phyloP scores from a whole-genome alignment of 331 rosid genomes.

The Telfairia occidentalis region DNA sequence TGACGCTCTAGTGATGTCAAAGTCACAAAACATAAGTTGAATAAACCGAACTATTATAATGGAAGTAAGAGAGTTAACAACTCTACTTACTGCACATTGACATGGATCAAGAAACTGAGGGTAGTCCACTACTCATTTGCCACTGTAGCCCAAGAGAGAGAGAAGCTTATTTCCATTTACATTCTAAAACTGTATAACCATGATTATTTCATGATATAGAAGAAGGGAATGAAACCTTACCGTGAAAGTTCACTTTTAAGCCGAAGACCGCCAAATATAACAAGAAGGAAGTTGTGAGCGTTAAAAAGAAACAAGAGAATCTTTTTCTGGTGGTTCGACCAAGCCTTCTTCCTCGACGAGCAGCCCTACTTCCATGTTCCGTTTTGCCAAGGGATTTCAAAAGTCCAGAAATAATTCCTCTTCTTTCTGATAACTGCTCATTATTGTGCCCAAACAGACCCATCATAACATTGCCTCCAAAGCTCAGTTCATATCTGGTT shows the following conservation, averaged over 20 bases:
- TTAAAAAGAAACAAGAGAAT: slow-evolving; percentile 36
- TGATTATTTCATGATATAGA: background rate
- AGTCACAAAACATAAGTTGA: background rate
- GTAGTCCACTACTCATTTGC: background rate
- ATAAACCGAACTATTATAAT: background rate
- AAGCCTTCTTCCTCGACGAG: slow-evolving; percentile 58
- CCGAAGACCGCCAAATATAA: slow-evolving; percentile 43
- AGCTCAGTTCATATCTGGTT: background rate
- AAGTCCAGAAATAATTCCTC: slow-evolving; percentile 20
- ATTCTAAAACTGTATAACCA: background rate
- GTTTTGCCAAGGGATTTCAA: background rate
- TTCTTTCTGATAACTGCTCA: slow-evolving; percentile 36
- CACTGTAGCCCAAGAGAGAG: background rate
- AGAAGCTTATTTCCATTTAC: background rate
- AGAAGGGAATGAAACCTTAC: slow-evolving; percentile 27
- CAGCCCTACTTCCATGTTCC: slow-evolving; percentile 9
- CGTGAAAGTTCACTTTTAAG: slow-evolving; percentile 41
- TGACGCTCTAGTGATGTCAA: background rate
- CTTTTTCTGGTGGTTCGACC: slow-evolving; percentile 43
- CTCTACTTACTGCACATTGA: background rate
- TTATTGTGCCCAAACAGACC: slow-evolving; percentile 27
- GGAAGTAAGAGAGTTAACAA: background rate
- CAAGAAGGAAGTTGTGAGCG: slow-evolving; percentile 35
- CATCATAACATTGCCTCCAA: slow-evolving; percentile 25
- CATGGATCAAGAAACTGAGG: background rate